A percentile compares a stretch with the other conserved stretches of the same genome.
Conservation (phyloP, 2,329 filamentous ascomycete species). For the Arthrobotrys pseudoclavata region DNA sequence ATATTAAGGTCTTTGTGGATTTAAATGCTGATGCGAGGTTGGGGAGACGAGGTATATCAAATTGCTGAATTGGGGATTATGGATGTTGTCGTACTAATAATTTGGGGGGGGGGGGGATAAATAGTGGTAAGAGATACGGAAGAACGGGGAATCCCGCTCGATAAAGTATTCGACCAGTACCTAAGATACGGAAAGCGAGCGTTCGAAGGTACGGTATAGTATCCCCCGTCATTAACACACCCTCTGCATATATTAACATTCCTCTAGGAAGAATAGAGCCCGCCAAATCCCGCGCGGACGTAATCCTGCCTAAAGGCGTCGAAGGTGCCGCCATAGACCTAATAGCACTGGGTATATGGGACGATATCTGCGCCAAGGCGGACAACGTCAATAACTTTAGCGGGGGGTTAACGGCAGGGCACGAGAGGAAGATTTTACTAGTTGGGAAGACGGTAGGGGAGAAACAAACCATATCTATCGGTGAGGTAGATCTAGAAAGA, state of each 20-base stretch:
- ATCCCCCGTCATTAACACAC: conserved; percentile 46
- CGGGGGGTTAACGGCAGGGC: conserved; percentile 29
- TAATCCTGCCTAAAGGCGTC: conserved; percentile 59
- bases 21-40: conserved; percentile 61
- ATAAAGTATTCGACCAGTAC: conserved; percentile 62
- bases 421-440: conserved; percentile 41
- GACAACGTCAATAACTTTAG: conserved; percentile 44
- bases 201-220: conserved; percentile 55
- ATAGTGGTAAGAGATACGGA: conserved; percentile 61
- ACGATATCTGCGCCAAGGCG: conserved; percentile 60
- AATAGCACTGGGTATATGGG: conserved; percentile 63
- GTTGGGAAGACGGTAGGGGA: conserved; percentile 35
- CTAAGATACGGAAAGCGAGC: conserved; percentile 62
- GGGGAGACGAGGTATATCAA: conserved; percentile 38
- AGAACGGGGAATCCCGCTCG: conserved; percentile 59
- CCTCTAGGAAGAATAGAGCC: conserved; percentile 50
- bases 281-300: conserved; percentile 51
- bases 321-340: conserved; percentile 62
- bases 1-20: conserved; percentile 62
- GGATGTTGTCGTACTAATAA: neutral
- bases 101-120: neutral
- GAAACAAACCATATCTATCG: conserved; percentile 47
- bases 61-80: neutral
- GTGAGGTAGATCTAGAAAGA: conserved; percentile 48
- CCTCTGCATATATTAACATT: neutral